phyloP scores from a whole-genome alignment of 352 stramenopile species.

The Pilasporangium apinafurcum region DNA sequence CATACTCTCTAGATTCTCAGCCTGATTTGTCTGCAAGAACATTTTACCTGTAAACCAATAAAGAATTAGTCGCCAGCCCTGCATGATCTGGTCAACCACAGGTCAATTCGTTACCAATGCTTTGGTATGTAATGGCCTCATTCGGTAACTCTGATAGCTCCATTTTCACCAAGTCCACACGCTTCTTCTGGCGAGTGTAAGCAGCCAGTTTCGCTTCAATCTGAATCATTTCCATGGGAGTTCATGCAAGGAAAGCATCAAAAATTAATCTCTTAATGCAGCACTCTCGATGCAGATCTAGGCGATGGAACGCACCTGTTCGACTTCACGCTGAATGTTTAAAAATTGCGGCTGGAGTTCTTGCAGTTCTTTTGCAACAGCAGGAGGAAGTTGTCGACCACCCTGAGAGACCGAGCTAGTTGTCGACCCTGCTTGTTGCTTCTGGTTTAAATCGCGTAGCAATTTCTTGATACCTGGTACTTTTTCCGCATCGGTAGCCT shows the following conservation, averaged over 20 bases:
- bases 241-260: too few relatives aligned
- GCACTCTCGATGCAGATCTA: not conserved
- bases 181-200: slow-evolving; percentile 67
- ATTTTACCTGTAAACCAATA: slow-evolving; percentile 40
- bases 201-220: slow-evolving; percentile 64
- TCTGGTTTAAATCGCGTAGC: slow-evolving; percentile 59
- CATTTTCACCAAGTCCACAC: slow-evolving; percentile 59
- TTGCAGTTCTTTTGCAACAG: slow-evolving; percentile 73
- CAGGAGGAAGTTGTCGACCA: slow-evolving; percentile 37
- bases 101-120: too few relatives aligned
- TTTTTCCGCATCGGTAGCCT: slow-evolving; percentile 33
- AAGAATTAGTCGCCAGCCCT: too few relatives aligned
- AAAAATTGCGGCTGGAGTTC: slow-evolving; percentile 77
- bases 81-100: too few relatives aligned
- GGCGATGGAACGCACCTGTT: slow-evolving; percentile 19
- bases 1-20: slow-evolving; percentile 51
- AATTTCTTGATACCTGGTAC: slow-evolving; percentile 73
- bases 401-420: slow-evolving; percentile 6
- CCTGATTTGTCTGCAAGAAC: slow-evolving; percentile 56
- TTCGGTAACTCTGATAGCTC: slow-evolving; percentile 61
- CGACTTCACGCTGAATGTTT: slow-evolving; percentile 69
- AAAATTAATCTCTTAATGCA: not conserved
- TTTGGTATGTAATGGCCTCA: slow-evolving; percentile 59
- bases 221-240: too few relatives aligned
- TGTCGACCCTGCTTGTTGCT: slow-evolving; percentile 10